Base-by-base conservation (phyloP, 441 rosid genomes). In the Daphne laureola region DNA sequence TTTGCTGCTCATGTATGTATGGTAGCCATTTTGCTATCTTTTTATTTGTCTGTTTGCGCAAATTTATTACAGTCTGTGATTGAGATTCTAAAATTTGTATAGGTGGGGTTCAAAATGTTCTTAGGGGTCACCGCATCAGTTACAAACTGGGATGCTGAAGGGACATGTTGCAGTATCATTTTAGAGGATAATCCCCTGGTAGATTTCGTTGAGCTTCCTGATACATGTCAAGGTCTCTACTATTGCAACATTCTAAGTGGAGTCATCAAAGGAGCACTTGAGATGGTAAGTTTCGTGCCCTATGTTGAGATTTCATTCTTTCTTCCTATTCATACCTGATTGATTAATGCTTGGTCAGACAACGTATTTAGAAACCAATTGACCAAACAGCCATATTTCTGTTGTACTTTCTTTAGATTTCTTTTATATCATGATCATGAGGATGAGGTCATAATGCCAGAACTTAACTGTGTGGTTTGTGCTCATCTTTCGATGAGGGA, bases 91-190 rank as follows among this genome's bases (percentile, higher is more conserved):
- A n/a, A 58, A 72, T 52, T 16, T 45, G n/a, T 51, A 16, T 72
- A 90, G 98, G 92, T 87, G 66, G 98, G 96, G 18, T 85, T 85
- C 74, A 91, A 91, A 80, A 91, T 91, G 98, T 91, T 91, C 71
- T 70, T 87, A 17, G 98, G 98, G 17, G 83, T 86, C 40, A 72
- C 87, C 54, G 93, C 96, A 55, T 78, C 95, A 55, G 96, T 87
- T 57, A 71, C 77, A 53, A 91, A 83, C 63, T 91, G 98, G 95
- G 89, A 91, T 63, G 83, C 80, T 9, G 89, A 91, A 36, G 98
- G 96, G 27, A 87, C 90, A 61, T 77, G 83, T 70, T 86, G 95
- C 77, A 82, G 82, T 61, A 77, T 88, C 44, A 45, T 88, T 66
- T 72, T 87, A 72, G 95, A 83, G 52, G 98, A 91, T 62, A 87